These are phyloP conservation scores for Dactylellina leptospora DNA, from an alignment of 2,329 filamentous ascomycete genomes.

Conservation along the genomic window DNA sequence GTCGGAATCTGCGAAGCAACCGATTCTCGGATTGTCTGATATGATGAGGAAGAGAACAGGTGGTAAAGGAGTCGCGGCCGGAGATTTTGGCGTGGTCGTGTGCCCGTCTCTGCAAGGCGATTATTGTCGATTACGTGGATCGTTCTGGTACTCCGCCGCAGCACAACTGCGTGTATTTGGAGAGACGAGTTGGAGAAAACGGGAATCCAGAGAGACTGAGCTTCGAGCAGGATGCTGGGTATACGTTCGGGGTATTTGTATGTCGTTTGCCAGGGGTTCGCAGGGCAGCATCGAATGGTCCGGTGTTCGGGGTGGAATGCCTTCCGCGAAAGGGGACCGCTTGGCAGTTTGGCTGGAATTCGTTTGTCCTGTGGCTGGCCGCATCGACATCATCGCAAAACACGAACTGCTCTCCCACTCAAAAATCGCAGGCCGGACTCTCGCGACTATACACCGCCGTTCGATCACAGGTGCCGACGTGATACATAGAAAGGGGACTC, in stretches of 20 bases:
- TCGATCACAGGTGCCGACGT: not conserved
- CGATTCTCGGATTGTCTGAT: too few species aligned
- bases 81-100: slow-evolving; percentile 26
- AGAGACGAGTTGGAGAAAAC: not conserved
- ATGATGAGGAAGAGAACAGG: too few species aligned
- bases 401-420: slow-evolving; percentile 13
- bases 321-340: not conserved
- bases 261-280: slow-evolving; percentile 20
- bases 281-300: slow-evolving; percentile 16
- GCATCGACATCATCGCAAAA: slow-evolving; percentile 53
- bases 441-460: not conserved
- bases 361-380: slow-evolving; percentile 42
- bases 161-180: too few species aligned
- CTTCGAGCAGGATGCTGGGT: too few species aligned
- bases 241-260: too few species aligned
- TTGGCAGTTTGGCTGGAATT: not conserved
- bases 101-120: slow-evolving; percentile 25
- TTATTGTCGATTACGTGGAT: slow-evolving; percentile 37
- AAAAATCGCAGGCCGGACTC: slow-evolving; percentile 4
- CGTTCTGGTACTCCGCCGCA: too few species aligned
- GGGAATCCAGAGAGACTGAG: too few species aligned
- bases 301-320: slow-evolving; percentile 23
- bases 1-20: not conserved
- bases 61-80: not conserved
- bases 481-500: not conserved